Percentiles rank a stretch among this genome's conserved stretches.
These are phyloP conservation scores for Leucoagaricus sp. DNA, from an alignment of 1,284 basidiomycete species.

Conservation along the genomic window DNA sequence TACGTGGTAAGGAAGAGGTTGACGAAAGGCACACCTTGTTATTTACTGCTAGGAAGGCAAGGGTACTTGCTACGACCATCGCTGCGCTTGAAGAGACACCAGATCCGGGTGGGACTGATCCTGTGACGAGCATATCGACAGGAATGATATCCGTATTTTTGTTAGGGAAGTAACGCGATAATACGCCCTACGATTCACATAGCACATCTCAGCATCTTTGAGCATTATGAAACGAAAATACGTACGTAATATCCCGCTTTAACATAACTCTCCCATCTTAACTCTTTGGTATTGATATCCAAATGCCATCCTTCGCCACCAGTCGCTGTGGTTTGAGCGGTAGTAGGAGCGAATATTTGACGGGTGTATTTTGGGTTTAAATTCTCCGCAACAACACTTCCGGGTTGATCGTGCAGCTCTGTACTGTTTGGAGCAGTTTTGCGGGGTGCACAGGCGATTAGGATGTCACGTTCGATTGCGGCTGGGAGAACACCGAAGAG, in stretches of 20 bases:
- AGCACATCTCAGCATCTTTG: slow-evolving; percentile 1
- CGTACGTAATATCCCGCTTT: slow-evolving; percentile 80
- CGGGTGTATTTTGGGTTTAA: slow-evolving; percentile 59
- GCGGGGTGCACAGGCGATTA: slow-evolving; percentile 76
- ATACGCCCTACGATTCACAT: slow-evolving; percentile 56
- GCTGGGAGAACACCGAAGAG: slow-evolving; percentile 81
- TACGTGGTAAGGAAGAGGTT: background rate
- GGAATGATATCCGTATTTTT: slow-evolving; percentile 35
- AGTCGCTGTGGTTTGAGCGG: slow-evolving; percentile 41
- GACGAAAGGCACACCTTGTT: slow-evolving; percentile 46
- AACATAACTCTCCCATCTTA: slow-evolving; percentile 86
- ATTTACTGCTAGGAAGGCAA: slow-evolving; percentile 78
- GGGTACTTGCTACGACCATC: slow-evolving; percentile 82
- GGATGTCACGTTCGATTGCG: slow-evolving; percentile 83
- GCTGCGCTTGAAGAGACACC: slow-evolving; percentile 85
- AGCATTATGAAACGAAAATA: slow-evolving; percentile 3
- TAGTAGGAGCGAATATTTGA: slow-evolving; percentile 55
- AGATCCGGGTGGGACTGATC: slow-evolving; percentile 80
- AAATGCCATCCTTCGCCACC: slow-evolving; percentile 60
- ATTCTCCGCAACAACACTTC: slow-evolving; percentile 68
- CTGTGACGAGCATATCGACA: slow-evolving; percentile 72
- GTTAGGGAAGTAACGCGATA: slow-evolving; percentile 60
- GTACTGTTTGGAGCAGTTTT: slow-evolving; percentile 19
- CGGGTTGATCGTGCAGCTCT: slow-evolving; percentile 32
- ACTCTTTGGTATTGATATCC: slow-evolving; percentile 67